Conservation (phyloP, 148 eudicot genomes). For the Cornus florida region DNA sequence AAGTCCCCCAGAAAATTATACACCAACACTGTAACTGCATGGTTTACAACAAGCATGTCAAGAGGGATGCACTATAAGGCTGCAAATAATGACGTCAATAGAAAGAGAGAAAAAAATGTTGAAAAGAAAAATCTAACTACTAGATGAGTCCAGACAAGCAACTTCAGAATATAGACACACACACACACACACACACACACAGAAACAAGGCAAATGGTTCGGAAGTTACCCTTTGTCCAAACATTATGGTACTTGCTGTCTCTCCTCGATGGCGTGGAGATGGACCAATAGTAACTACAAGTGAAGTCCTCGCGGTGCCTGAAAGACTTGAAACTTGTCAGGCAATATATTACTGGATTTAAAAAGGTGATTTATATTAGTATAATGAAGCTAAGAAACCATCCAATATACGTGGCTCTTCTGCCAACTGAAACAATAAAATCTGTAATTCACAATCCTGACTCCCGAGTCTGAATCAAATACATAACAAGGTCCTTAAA, state of each 20-base stretch:
- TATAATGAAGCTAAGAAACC: background rate
- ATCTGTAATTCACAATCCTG: background rate
- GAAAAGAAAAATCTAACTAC: background rate
- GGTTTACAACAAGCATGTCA: background rate
- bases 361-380: background rate
- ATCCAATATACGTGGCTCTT: background rate
- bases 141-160: background rate
- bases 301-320: conserved; percentile 91
- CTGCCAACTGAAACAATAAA: background rate
- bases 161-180: background rate
- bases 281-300: conserved; percentile 83
- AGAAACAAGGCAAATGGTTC: conserved; percentile 1
- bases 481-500: background rate
- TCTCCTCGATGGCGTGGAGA: conserved; percentile 92
- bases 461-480: background rate
- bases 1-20: background rate
- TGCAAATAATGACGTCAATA: background rate
- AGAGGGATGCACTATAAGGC: background rate
- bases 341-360: conserved; percentile 1
- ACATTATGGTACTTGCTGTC: conserved; percentile 87
- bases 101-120: background rate
- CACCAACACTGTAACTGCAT: background rate
- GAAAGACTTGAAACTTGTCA: conserved; percentile 19
- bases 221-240: conserved; percentile 79
- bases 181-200: background rate